Conservation (phyloP, 1,284 basidiomycete species). For the Mixia osmundae region DNA sequence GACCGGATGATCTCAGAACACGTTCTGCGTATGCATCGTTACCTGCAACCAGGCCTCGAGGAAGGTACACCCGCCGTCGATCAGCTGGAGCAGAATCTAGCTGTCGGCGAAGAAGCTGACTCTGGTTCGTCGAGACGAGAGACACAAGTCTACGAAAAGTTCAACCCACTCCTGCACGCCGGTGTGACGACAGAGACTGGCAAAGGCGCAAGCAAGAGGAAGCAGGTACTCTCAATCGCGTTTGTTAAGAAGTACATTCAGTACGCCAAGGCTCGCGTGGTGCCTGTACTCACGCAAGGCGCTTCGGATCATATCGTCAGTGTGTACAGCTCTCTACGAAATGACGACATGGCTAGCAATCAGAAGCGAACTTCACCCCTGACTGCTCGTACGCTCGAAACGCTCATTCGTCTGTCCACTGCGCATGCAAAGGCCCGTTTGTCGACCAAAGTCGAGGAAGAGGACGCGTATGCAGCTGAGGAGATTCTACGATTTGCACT, state of each 20-base stretch:
- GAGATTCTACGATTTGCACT: slow-evolving; percentile 89
- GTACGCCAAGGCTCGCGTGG: slow-evolving; percentile 71
- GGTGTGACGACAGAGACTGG: slow-evolving; percentile 37
- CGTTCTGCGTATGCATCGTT: slow-evolving; percentile 90
- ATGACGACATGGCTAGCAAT: slow-evolving; percentile 76
- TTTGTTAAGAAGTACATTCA: slow-evolving; percentile 99
- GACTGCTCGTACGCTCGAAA: slow-evolving; percentile 95
- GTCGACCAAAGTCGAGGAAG: slow-evolving; percentile 56
- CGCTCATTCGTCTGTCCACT: slow-evolving; percentile 88
- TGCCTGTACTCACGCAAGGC: slow-evolving; percentile 69
- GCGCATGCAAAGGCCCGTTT: slow-evolving; percentile 92
- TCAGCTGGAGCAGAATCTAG: slow-evolving; percentile 61
- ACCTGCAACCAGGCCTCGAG: slow-evolving; percentile 84
- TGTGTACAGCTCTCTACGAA: slow-evolving; percentile 75
- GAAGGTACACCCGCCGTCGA: slow-evolving; percentile 74
- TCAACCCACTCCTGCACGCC: slow-evolving; percentile 79
- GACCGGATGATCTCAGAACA: slow-evolving; percentile 94
- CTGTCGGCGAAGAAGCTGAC: slow-evolving; percentile 43
- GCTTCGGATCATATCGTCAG: slow-evolving; percentile 87
- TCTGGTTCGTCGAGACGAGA: slow-evolving; percentile 34
- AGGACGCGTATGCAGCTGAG: slow-evolving; percentile 75
- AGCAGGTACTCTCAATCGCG: slow-evolving; percentile 69
- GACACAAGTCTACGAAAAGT: slow-evolving; percentile 79
- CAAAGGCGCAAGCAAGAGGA: slow-evolving; percentile 24
- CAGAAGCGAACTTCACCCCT: slow-evolving; percentile 88